phyloP scores from a whole-genome alignment of 225 moss, liverwort and hornwort species.

The Pseudoscleropodium purum region DNA sequence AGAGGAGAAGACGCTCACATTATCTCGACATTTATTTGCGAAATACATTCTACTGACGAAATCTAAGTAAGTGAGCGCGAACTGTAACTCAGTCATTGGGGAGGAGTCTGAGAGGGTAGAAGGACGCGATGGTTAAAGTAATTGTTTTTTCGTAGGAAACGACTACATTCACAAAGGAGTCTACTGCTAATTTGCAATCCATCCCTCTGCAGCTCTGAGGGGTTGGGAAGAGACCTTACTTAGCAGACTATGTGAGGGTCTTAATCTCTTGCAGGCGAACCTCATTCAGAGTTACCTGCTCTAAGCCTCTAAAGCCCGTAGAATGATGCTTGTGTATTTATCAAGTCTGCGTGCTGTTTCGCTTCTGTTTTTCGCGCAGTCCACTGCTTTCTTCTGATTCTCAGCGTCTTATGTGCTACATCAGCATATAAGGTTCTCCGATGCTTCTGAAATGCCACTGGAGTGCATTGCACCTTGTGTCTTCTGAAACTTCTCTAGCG shows the following conservation, averaged over 20 bases:
- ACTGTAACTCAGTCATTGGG: neutral
- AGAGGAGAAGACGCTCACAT: slow-evolving; percentile 3
- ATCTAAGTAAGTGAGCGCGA: slow-evolving; percentile 24
- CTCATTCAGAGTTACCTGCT: neutral
- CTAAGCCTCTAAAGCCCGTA: neutral
- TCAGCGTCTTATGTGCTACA: neutral
- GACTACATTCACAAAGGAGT: neutral
- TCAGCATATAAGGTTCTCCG: neutral
- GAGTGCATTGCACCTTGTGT: neutral
- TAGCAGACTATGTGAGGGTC: neutral
- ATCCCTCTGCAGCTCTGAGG: neutral
- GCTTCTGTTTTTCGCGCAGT: neutral
- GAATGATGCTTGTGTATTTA: neutral
- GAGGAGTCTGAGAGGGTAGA: neutral
- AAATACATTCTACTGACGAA: slow-evolving; percentile 6
- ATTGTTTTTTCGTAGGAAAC: neutral
- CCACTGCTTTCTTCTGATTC: neutral
- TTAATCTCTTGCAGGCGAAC: neutral
- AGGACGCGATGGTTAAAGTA: neutral
- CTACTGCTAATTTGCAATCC: neutral
- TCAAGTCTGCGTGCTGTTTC: neutral
- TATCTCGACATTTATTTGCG: neutral
- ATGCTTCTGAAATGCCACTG: neutral
- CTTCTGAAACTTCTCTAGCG: neutral
- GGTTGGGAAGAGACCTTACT: neutral